phyloP scores from a whole-genome alignment of 2,329 filamentous ascomycete species.

The Clarireedia monteithiana region DNA sequence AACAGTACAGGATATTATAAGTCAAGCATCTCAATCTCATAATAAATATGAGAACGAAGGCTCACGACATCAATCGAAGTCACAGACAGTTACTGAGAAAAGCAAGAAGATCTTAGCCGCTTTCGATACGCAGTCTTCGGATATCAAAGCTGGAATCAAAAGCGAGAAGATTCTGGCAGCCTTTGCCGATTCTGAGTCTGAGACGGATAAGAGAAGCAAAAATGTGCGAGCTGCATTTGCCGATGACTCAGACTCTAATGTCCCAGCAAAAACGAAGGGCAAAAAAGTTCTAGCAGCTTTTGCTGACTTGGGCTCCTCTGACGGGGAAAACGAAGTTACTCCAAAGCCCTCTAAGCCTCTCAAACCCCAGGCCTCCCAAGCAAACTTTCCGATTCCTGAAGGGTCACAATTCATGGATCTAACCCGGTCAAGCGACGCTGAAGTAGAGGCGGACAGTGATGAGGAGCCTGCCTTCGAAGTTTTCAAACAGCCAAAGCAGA shows the following conservation, averaged over 20 bases:
- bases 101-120: conserved; percentile 15
- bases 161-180: conserved; percentile 12
- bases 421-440: conserved; percentile 21
- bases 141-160: neutral
- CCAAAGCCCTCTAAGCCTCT: neutral
- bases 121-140: conserved; percentile 1
- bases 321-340: conserved; percentile 1
- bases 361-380: conserved; percentile 18
- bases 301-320: conserved; percentile 2
- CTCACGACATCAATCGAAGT: neutral
- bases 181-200: neutral
- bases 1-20: conserved; percentile 16
- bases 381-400: conserved; percentile 9
- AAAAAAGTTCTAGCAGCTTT: conserved; percentile 15
- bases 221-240: conserved; percentile 31
- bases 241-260: conserved; percentile 21
- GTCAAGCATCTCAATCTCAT: conserved; percentile 27
- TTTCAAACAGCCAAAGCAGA: conserved; percentile 3
- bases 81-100: neutral
- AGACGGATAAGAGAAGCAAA: conserved; percentile 6
- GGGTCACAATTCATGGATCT: conserved; percentile 33
- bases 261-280: conserved; percentile 4
- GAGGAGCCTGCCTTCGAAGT: neutral
- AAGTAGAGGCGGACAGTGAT: conserved; percentile 8
- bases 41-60: conserved; percentile 19